Conservation (phyloP, 345 rosid genomes). For the Citrus glauca region DNA sequence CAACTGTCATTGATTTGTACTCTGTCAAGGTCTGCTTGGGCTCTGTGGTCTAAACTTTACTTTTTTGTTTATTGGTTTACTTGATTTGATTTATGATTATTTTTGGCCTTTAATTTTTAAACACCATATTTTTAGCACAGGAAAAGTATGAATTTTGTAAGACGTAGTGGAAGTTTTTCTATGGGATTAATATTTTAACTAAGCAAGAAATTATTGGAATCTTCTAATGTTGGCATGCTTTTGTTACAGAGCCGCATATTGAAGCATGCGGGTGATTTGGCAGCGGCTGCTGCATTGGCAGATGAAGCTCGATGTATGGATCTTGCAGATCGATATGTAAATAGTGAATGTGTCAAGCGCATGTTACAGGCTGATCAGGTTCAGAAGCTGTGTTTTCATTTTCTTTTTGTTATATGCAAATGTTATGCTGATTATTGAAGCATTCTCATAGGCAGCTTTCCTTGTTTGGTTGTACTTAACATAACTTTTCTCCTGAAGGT, state of each 20-base stretch:
- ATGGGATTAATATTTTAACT: background rate
- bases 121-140: background rate
- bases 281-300: conserved; percentile 89
- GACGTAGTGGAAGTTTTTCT: background rate
- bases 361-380: conserved; percentile 99
- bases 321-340: conserved; percentile 90
- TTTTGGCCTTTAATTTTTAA: background rate
- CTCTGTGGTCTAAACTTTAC: background rate
- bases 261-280: conserved; percentile 97
- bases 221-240: background rate
- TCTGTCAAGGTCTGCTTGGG: conserved; percentile 70
- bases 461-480: background rate
- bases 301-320: conserved; percentile 99
- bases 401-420: background rate
- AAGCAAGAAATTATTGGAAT: background rate
- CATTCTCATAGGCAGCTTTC: background rate
- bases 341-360: conserved; percentile 96
- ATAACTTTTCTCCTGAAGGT: conserved; percentile 47
- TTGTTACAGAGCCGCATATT: conserved; percentile 79
- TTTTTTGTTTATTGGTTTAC: background rate
- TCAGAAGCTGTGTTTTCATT: conserved; percentile 13
- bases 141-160: background rate
- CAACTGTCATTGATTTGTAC: conserved; percentile 95
- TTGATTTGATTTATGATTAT: background rate
- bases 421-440: conserved; percentile 1